These are phyloP conservation scores for Agrocybe praecox DNA, from an alignment of 768 basidiomycete genomes.

Conservation along the genomic window DNA sequence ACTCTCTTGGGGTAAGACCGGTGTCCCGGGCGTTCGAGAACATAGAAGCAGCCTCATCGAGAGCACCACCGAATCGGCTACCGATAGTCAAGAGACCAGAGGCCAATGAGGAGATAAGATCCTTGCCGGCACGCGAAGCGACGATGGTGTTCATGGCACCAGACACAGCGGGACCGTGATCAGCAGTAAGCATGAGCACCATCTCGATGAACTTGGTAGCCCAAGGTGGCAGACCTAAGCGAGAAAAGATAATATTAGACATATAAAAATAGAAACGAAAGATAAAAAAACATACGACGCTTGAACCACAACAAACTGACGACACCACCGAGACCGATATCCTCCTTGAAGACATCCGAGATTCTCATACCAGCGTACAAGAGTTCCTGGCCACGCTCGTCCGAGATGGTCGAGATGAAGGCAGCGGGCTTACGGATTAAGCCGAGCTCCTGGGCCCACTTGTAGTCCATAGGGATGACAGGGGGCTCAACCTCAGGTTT, in stretches of 20 bases:
- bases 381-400: slow-evolving; percentile 98
- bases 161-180: slow-evolving; percentile 98
- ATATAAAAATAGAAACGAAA: neutral
- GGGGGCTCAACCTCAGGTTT: slow-evolving; percentile 87
- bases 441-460: slow-evolving; percentile 98
- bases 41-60: slow-evolving; percentile 96
- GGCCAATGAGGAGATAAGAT: slow-evolving; percentile 93
- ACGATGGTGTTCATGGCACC: slow-evolving; percentile 99
- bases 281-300: slow-evolving; percentile 53
- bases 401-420: slow-evolving; percentile 98
- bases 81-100: slow-evolving; percentile 98
- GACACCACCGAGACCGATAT: slow-evolving; percentile 96
- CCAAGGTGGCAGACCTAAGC: slow-evolving; percentile 72
- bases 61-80: slow-evolving; percentile 96
- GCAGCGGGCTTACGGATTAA: slow-evolving; percentile 98
- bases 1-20: slow-evolving; percentile 96
- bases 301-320: slow-evolving; percentile 98
- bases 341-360: slow-evolving; percentile 97
- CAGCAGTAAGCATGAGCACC: slow-evolving; percentile 99
- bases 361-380: slow-evolving; percentile 99
- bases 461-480: slow-evolving; percentile 99
- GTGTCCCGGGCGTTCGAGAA: slow-evolving; percentile 91
- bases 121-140: slow-evolving; percentile 98
- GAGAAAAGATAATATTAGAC: neutral
- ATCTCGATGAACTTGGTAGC: slow-evolving; percentile 99